phyloP scores from a whole-genome alignment of 2,329 filamentous ascomycete species.

The Aspergillus aculeatus region DNA sequence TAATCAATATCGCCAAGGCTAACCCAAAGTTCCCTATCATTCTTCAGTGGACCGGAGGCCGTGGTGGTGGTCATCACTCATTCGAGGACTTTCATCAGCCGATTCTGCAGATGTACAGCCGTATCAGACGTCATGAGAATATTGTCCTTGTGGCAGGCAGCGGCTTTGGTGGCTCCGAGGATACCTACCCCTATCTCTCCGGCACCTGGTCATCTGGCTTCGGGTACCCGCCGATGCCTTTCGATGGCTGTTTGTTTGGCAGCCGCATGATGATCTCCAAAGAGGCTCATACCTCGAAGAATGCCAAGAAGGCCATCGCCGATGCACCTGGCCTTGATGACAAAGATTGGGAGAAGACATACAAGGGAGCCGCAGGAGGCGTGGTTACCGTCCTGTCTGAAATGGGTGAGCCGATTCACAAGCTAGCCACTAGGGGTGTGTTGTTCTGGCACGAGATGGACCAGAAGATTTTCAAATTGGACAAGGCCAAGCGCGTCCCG shows the following conservation, averaged over 20 bases:
- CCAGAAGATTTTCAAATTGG: conserved; percentile 92
- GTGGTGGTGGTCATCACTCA: conserved; percentile 89
- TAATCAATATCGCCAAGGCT: conserved; percentile 88
- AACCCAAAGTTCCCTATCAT: conserved; percentile 87
- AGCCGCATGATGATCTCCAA: conserved; percentile 94
- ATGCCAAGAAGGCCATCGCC: conserved; percentile 85
- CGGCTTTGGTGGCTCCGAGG: conserved; percentile 84
- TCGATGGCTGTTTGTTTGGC: conserved; percentile 85
- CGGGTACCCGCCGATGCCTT: conserved; percentile 89
- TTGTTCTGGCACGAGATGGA: conserved; percentile 99
- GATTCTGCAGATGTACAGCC: conserved; percentile 84
- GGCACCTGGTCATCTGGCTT: conserved; percentile 84
- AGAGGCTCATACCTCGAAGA: conserved; percentile 82
- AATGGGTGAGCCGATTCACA: conserved; percentile 99
- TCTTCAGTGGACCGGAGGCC: conserved; percentile 89
- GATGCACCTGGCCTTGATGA: conserved; percentile 82
- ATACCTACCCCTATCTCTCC: conserved; percentile 88
- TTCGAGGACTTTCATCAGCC: conserved; percentile 94
- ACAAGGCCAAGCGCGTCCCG: conserved; percentile 87
- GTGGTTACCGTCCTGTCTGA: conserved; percentile 96
- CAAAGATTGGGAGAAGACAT: conserved; percentile 84
- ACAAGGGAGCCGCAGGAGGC: conserved; percentile 86
- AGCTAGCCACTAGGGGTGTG: conserved; percentile 94
- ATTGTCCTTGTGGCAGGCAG: conserved; percentile 84
- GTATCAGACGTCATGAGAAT: conserved; percentile 81